These are phyloP conservation scores for Melampsora larici-populina DNA, from an alignment of 1,284 basidiomycete genomes.

Conservation along the genomic window DNA sequence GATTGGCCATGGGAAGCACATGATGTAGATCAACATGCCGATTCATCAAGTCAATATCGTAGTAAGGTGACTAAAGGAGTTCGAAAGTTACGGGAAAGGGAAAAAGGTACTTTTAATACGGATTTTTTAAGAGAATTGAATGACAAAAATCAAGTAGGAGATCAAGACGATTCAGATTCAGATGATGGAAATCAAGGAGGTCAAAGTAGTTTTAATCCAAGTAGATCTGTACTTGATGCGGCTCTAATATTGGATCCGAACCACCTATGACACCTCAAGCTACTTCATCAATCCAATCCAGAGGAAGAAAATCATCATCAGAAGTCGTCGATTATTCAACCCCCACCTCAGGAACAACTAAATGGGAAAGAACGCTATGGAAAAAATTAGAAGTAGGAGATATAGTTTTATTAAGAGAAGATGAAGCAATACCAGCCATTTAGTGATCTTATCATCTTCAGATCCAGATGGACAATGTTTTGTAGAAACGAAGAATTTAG, in stretches of 20 bases:
- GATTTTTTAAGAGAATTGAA: slow-evolving; percentile 54
- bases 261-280: slow-evolving; percentile 61
- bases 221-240: slow-evolving; percentile 48
- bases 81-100: slow-evolving; percentile 74
- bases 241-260: slow-evolving; percentile 59
- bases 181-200: slow-evolving; percentile 47
- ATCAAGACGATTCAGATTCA: slow-evolving; percentile 21
- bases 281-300: neutral
- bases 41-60: slow-evolving; percentile 33
- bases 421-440: slow-evolving; percentile 93
- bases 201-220: slow-evolving; percentile 39
- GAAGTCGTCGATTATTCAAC: slow-evolving; percentile 66
- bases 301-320: slow-evolving; percentile 43
- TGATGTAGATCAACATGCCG: neutral
- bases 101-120: slow-evolving; percentile 65
- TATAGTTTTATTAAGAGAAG: slow-evolving; percentile 79
- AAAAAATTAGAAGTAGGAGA: slow-evolving; percentile 98
- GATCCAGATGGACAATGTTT: slow-evolving; percentile 56
- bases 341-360: slow-evolving; percentile 66
- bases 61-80: slow-evolving; percentile 79
- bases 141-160: slow-evolving; percentile 57
- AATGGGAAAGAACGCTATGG: slow-evolving; percentile 95
- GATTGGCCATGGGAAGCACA: slow-evolving; percentile 46
- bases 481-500: slow-evolving; percentile 63
- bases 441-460: slow-evolving; percentile 73